These are phyloP conservation scores for Agrocybe chaxingu DNA, from an alignment of 768 basidiomycete species.

Conservation along the genomic window DNA sequence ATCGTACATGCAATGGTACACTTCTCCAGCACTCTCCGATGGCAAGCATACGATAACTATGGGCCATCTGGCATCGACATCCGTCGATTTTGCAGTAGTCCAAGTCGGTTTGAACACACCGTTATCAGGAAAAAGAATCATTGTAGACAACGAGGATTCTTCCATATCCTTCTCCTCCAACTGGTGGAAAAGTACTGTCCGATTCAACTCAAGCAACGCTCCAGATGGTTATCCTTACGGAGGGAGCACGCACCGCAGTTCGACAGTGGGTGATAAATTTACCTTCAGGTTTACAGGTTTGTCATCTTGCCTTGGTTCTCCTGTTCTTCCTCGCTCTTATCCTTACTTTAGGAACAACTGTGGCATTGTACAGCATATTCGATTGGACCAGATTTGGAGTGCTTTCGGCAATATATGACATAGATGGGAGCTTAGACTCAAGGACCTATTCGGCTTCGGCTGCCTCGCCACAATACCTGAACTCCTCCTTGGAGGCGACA, in stretches of 20 bases:
- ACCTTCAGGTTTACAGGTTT: conserved; percentile 10
- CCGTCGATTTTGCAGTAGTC: conserved; percentile 19
- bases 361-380: conserved; percentile 4
- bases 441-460: conserved; percentile 1
- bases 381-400: conserved; percentile 4
- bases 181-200: conserved; percentile 13
- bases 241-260: conserved; percentile 8
- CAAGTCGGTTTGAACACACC: conserved; percentile 18
- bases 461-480: not conserved
- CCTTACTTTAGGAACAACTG: not conserved
- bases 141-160: conserved; percentile 21
- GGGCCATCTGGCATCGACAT: conserved; percentile 16
- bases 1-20: conserved; percentile 21
- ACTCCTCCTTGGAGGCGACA: not conserved
- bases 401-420: not conserved
- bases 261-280: conserved; percentile 5
- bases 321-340: not conserved
- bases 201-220: conserved; percentile 8
- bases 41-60: conserved; percentile 17
- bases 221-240: conserved; percentile 8
- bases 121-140: conserved; percentile 13
- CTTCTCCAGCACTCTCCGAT: conserved; percentile 16
- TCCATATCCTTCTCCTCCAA: conserved; percentile 14
- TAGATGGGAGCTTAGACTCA: not conserved
- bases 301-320: not conserved